Percentiles rank a stretch among this genome's conserved stretches.
These are phyloP conservation scores for Castanea sativa DNA, from an alignment of 306 rosid species.

Conservation along the genomic window DNA sequence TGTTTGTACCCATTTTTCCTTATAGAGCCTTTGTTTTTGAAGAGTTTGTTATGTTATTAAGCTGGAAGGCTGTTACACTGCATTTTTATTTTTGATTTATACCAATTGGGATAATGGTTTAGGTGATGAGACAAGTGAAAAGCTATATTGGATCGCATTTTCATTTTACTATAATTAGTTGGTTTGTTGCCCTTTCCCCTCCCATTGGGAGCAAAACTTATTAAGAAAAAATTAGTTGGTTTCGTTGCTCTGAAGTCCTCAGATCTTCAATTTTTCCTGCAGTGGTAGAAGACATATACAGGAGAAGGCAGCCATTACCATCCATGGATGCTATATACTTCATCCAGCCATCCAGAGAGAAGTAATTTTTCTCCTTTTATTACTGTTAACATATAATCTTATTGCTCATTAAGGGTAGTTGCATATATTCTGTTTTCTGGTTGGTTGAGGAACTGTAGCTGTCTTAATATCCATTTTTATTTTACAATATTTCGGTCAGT, in stretches of 20 bases:
- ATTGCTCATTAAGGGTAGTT: neutral
- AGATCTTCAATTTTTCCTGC: constrained; percentile 30
- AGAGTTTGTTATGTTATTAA: too few relatives aligned
- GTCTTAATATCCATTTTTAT: neutral
- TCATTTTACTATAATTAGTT: neutral
- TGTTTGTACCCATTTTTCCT: too few relatives aligned
- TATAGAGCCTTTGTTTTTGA: too few relatives aligned
- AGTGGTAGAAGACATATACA: constrained; percentile 98
- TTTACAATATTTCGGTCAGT: neutral
- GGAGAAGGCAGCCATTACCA: constrained; percentile 93
- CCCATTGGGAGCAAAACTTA: too few relatives aligned
- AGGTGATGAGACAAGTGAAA: neutral
- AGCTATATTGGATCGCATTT: neutral
- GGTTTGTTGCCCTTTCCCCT: neutral
- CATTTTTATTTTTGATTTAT: neutral
- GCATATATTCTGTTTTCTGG: neutral
- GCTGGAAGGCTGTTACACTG: too few relatives aligned
- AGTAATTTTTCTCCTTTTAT: constrained; percentile 46
- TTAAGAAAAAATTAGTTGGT: neutral
- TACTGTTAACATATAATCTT: neutral
- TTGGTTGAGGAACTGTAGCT: neutral
- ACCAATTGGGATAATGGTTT: neutral
- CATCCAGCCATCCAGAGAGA: constrained; percentile 86
- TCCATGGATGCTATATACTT: constrained; percentile 96
- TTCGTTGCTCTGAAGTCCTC: constrained; percentile 20